phyloP scores from a whole-genome alignment of 208 protist genomes.

The Tritrichomonas foetus region DNA sequence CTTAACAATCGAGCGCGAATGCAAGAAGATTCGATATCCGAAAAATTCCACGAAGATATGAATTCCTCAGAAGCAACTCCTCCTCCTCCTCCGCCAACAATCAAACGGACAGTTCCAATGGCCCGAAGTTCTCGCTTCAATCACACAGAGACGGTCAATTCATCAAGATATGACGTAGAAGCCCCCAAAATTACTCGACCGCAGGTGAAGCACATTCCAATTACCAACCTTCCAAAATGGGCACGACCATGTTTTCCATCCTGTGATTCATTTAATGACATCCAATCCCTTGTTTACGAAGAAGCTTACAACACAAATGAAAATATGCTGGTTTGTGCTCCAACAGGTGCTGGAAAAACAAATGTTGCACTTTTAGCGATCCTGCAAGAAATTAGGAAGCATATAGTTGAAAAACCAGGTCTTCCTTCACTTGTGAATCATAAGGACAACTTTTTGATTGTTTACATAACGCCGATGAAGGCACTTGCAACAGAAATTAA shows the following conservation, averaged over 20 bases:
- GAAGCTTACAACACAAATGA: not conserved
- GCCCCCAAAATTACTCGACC: not conserved
- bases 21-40: not conserved
- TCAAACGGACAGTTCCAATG: not conserved
- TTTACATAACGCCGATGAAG: constrained; percentile 99
- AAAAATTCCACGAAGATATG: not conserved
- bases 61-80: not conserved
- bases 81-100: not conserved
- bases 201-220: constrained; percentile 56
- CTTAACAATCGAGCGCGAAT: not conserved
- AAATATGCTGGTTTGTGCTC: constrained; percentile 61
- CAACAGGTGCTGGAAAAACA: constrained; percentile 98
- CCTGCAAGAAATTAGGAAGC: constrained; percentile 73
- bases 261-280: not conserved
- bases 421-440: not conserved
- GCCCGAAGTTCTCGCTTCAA: not conserved
- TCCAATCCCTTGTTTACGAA: not conserved
- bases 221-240: constrained; percentile 70
- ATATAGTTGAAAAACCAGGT: not conserved
- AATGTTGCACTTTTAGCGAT: constrained; percentile 98
- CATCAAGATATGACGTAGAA: not conserved
- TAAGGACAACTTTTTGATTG: constrained; percentile 81
- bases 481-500: constrained; percentile 98
- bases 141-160: not conserved
- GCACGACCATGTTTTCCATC: constrained; percentile 47